Evolutionary conservation across 2,329 filamentous ascomycete genomes (phyloP), one percentile per base, ranked within the genome.

Genomic region (Teratosphaeriaceae sp.): DNA sequence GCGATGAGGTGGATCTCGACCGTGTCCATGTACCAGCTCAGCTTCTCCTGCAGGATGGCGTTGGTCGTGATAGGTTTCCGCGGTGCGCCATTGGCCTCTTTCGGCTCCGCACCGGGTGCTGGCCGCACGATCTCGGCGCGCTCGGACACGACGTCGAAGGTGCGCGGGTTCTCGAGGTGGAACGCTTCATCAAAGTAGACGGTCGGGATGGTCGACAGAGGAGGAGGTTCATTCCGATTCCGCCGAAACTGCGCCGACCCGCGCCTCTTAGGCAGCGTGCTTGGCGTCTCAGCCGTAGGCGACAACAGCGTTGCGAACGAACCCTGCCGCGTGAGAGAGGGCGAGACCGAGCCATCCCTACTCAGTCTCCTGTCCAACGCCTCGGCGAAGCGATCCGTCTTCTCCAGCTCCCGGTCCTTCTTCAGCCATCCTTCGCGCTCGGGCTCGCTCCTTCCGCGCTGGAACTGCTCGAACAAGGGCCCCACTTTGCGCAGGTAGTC

Each of bases 21-120:
- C 0, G 92, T 98, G 62, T 98, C 92, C 88, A 98, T 95, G 64
- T 98, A 98, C 92, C 92, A 98, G 0, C 92, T 97, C 11, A 98
- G 72, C 65, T 98, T 98, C 65, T 98, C 92, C 62, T 98, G 92
- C 26, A 98, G 65, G 45, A 98, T 98, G 0, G 92, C 92, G 65
- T 98, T 98, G 0, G 89, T 96, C 6, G 90, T 90, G 21, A 98
- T 72, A 1, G 87, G 85, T 62, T 96, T 97, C 47, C 90, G 79
- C 33, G 69, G 62, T n/a, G n/a, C n/a, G n/a, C n/a, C n/a, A n/a
- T n/a, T n/a, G n/a, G n/a, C n/a, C n/a, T 9, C 4, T 34, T 34
- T 18, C n/a, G 15, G 15, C n/a, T n/a, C n/a, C n/a, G n/a, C n/a
- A 36, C 72, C 73, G 3, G 78, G 73, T 1, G 74, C 70, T 6